Evolutionary conservation across 148 eudicot species (phyloP), one percentile per base, ranked within the genome.

Genomic region (Oxyria digyna): DNA sequence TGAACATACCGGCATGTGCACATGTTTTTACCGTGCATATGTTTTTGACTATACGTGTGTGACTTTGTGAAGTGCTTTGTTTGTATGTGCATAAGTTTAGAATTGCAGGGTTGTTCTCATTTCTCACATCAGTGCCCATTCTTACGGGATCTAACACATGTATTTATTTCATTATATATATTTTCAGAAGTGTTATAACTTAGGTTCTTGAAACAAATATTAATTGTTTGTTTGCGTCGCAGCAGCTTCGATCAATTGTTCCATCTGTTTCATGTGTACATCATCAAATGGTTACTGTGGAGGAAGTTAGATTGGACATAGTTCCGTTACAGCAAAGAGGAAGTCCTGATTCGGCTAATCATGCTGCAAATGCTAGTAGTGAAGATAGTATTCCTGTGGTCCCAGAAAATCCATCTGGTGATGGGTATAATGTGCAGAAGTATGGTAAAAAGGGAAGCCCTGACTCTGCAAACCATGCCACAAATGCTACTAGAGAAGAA

Each of bases 371-470:
- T 26, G 45, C 79, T 78, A 81, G 70, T 76, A 77, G 69, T 75
- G 89, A 77, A 73, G 76, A 72, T 24, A 78, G 69, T 33, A 57
- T 78, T 20, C 37, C 85, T 35, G 77, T 74, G 67, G 48, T 69
- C 50, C 82, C 80, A 35, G 92, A 85, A 72, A 90, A 88, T 74
- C 85, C 87, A 71, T 81, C 80, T 26, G 89, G 85, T 64, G 98
- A 94, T 76, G 97, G 98, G 68, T 90, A 86, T 75, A 94, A 90
- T 76, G 90, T 97, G 98, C 70, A 95, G 75, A 94, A 88, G 74
- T 94, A 94, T 80, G 97, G 97, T 62, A 97, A 90, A 71, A 90
- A 86, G 73, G 75, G 81, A 89, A 87, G 23, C 52, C 52, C 52
- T 46, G 52, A 46, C 18, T 42, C 80, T 71, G 27, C 69, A 29